A percentile compares a stretch with the other conserved stretches of the same genome.
These are phyloP conservation scores for Fusarium sp. DNA, from an alignment of 2,329 filamentous ascomycete species.

Conservation along the genomic window DNA sequence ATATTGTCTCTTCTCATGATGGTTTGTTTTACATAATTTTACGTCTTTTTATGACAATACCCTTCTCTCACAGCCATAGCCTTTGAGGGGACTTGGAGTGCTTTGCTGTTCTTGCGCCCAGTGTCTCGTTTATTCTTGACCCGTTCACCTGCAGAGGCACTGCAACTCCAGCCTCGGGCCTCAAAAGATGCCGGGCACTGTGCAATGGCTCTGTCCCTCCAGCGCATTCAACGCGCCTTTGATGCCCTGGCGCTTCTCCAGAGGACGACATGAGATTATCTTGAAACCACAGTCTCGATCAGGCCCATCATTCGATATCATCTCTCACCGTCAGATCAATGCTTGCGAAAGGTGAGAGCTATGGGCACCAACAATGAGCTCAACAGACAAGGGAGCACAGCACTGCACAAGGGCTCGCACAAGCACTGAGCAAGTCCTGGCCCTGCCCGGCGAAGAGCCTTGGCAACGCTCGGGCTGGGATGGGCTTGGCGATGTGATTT, in stretches of 20 bases:
- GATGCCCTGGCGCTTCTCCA: slow-evolving; percentile 4
- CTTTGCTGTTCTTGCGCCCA: not conserved
- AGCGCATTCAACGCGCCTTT: not conserved
- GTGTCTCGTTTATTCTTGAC: not conserved
- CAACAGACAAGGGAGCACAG: slow-evolving; percentile 13
- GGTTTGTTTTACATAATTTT: not conserved
- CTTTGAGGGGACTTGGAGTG: not conserved
- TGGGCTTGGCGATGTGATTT: slow-evolving; percentile 31
- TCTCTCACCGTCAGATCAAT: slow-evolving; percentile 27
- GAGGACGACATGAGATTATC: slow-evolving; percentile 28
- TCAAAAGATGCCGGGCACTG: not conserved
- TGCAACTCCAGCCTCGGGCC: not conserved
- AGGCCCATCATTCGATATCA: slow-evolving; percentile 32
- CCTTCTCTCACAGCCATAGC: not conserved
- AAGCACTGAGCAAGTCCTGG: slow-evolving; percentile 32
- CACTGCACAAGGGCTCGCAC: slow-evolving; percentile 18
- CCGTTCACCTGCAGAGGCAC: not conserved
- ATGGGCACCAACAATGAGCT: slow-evolving; percentile 12
- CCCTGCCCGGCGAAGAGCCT: slow-evolving; percentile 24
- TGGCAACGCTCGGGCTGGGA: slow-evolving; percentile 36
- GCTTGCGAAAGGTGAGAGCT: slow-evolving; percentile 11
- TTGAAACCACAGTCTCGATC: slow-evolving; percentile 24
- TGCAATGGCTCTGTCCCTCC: not conserved
- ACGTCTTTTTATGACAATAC: not conserved
- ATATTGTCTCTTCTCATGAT: not conserved